Base-by-base conservation (phyloP, 768 basidiomycete genomes). In the Termitomyces sp. region DNA sequence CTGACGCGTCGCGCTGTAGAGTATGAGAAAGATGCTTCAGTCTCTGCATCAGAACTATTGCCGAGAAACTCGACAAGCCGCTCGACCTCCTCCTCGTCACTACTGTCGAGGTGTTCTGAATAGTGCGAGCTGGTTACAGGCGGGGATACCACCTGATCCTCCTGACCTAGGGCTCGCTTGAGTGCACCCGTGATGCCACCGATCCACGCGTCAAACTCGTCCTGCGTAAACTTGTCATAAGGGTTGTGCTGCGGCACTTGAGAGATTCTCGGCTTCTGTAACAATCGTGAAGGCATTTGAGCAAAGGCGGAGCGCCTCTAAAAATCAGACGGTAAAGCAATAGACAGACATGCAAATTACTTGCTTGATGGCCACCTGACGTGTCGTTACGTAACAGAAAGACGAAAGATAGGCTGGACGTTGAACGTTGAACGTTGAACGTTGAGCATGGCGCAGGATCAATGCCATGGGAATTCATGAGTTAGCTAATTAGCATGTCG, bases 131-230 rank as follows among this genome's bases (percentile, higher is more conserved):
- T 56, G 60, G 62, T 44, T 63, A 46, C 14, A 42, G 46, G 64
- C 24, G 59, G 53, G 53, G 53, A 47, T 58, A 63, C 56, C 41
- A 59, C 52, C 51, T 69, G 70, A 22, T 71, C 69, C n/a, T 74
- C 79, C 47, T 79, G 77, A 0, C 82, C 82, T 9, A 90, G 73
- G 24, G 87, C 88, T 49, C 71, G 75, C 57, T 78, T 78, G 29
- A 90, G 71, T 51, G 81, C 73, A 59, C 75, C 68, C 0, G 84
- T 87, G 44, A 90, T 79, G 64, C 77, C 84, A 62, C 75, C 79
- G 63, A 90, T 85, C 83, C 84, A 90, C 65, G 77, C 74, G 75
- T 89, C 86, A 63, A 88, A 90, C 61, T 88, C 81, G 1, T 75
- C 71, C 65, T 83, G 78, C 1, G 85, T 77, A 67, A 90, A 87